Evolutionary conservation across 805 yeast species (phyloP).

Genomic region (Cyberlindnera mycetangii): DNA sequence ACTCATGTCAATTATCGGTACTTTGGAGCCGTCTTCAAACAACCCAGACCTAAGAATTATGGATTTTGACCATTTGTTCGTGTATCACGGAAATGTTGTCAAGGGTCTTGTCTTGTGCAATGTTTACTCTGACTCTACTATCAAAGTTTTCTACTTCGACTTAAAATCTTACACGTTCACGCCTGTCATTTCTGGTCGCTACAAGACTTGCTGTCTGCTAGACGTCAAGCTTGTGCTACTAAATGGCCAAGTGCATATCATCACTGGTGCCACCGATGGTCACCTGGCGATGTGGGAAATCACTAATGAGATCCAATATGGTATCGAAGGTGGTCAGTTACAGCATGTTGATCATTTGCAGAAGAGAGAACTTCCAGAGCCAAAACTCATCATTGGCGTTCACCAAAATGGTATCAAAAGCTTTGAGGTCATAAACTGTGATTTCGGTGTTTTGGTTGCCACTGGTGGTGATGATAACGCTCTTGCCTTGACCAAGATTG

Average conservation of each 20-base stretch:
- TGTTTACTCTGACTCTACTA: slow-evolving; percentile 82
- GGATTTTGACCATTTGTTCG: slow-evolving; percentile 64
- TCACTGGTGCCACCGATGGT: slow-evolving; percentile 84
- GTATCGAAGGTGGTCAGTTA: slow-evolving; percentile 11
- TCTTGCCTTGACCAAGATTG: slow-evolving; percentile 41
- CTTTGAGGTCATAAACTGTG: slow-evolving; percentile 33
- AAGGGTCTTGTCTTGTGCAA: slow-evolving; percentile 56
- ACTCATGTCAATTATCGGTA: slow-evolving; percentile 45
- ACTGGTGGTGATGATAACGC: slow-evolving; percentile 97
- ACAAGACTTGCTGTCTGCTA: slow-evolving; percentile 75
- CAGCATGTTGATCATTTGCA: neutral
- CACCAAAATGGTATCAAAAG: slow-evolving; percentile 88
- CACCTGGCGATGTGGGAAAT: slow-evolving; percentile 61
- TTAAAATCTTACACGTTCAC: slow-evolving; percentile 36
- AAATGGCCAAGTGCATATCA: slow-evolving; percentile 33
- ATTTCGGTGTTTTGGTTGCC: slow-evolving; percentile 35
- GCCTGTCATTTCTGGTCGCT: slow-evolving; percentile 45
- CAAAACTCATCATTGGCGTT: slow-evolving; percentile 44
- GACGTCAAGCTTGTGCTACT: slow-evolving; percentile 47
- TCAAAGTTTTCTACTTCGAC: slow-evolving; percentile 61
- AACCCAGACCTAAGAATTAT: slow-evolving; percentile 86
- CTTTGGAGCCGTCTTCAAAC: slow-evolving; percentile 51
- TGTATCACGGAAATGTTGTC: slow-evolving; percentile 27
- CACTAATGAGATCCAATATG: slow-evolving; percentile 28
- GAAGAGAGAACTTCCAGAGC: slow-evolving; percentile 18